These are phyloP conservation scores for Acer negundo DNA, from an alignment of 345 rosid genomes.

Conservation along the genomic window DNA sequence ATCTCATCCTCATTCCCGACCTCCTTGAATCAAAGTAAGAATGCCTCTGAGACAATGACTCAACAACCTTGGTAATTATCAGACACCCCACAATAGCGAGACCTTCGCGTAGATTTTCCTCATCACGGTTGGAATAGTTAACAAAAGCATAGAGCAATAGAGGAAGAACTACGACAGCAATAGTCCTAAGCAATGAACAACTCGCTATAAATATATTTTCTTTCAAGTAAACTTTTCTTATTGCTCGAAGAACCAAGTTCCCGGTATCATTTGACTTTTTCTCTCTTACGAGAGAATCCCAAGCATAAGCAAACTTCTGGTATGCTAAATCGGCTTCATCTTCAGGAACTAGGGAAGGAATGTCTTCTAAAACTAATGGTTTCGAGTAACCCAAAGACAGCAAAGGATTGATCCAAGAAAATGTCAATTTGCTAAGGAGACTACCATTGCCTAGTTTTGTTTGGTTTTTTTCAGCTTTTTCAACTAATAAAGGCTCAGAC, in stretches of 20 bases:
- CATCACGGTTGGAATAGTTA: slow-evolving; percentile 45
- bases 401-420: slow-evolving; percentile 61
- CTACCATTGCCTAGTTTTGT: slow-evolving; percentile 42
- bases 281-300: slow-evolving; percentile 40
- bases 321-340: slow-evolving; percentile 63
- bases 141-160: slow-evolving; percentile 66
- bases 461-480: slow-evolving; percentile 23
- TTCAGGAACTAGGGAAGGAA: slow-evolving; percentile 52
- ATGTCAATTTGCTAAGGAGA: slow-evolving; percentile 50
- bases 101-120: slow-evolving; percentile 45
- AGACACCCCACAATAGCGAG: slow-evolving; percentile 54
- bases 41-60: slow-evolving; percentile 73
- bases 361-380: slow-evolving; percentile 57
- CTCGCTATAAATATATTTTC: slow-evolving; percentile 53
- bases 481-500: slow-evolving; percentile 47
- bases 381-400: slow-evolving; percentile 43
- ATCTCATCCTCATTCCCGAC: slow-evolving; percentile 77
- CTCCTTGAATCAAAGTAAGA: slow-evolving; percentile 65
- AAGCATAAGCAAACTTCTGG: slow-evolving; percentile 52
- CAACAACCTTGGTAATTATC: slow-evolving; percentile 48
- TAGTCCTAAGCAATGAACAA: slow-evolving; percentile 51
- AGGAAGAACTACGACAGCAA: slow-evolving; percentile 57
- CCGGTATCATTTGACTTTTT: slow-evolving; percentile 22
- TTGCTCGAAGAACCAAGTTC: slow-evolving; percentile 53
- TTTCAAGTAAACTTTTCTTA: slow-evolving; percentile 48